These are phyloP conservation scores for Arthrobotrys iridis DNA, from an alignment of 2,329 filamentous ascomycete species.

Conservation along the genomic window DNA sequence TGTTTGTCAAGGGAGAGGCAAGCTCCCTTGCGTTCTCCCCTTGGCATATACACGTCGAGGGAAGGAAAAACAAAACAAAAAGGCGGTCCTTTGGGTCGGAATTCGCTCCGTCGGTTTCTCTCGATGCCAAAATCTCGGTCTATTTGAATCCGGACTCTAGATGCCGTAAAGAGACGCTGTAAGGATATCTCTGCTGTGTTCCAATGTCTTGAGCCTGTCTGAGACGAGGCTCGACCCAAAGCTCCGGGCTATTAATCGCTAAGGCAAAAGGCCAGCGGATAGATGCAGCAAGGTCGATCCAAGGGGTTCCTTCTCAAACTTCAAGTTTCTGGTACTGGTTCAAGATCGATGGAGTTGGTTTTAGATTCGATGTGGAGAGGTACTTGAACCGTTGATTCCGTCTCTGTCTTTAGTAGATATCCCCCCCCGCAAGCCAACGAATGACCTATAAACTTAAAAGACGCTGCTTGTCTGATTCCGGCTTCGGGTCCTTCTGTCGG, in stretches of 20 bases:
- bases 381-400: slow-evolving; percentile 3
- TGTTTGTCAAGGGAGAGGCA: slow-evolving; percentile 35
- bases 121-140: slow-evolving; percentile 7
- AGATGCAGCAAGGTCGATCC: slow-evolving; percentile 53
- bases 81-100: slow-evolving; percentile 7
- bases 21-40: slow-evolving; percentile 37
- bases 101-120: slow-evolving; percentile 32
- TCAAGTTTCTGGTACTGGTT: slow-evolving; percentile 25
- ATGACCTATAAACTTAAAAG: slow-evolving; percentile 4
- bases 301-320: slow-evolving; percentile 22
- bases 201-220: slow-evolving; percentile 11
- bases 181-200: slow-evolving; percentile 3
- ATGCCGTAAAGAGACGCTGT: slow-evolving; percentile 1
- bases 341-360: not conserved
- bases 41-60: slow-evolving; percentile 43
- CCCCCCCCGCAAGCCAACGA: slow-evolving; percentile 11
- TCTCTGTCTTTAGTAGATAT: not conserved
- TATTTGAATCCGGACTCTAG: slow-evolving; percentile 15
- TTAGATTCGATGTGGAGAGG: slow-evolving; percentile 8
- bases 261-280: slow-evolving; percentile 35
- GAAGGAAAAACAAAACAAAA: slow-evolving; percentile 30
- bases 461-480: slow-evolving; percentile 26
- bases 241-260: slow-evolving; percentile 45
- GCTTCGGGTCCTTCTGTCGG: slow-evolving; percentile 26
- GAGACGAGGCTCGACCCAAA: slow-evolving; percentile 18